These are phyloP conservation scores for Blastobotrys persicus DNA, from an alignment of 1,139 yeast genomes.

Conservation along the genomic window DNA sequence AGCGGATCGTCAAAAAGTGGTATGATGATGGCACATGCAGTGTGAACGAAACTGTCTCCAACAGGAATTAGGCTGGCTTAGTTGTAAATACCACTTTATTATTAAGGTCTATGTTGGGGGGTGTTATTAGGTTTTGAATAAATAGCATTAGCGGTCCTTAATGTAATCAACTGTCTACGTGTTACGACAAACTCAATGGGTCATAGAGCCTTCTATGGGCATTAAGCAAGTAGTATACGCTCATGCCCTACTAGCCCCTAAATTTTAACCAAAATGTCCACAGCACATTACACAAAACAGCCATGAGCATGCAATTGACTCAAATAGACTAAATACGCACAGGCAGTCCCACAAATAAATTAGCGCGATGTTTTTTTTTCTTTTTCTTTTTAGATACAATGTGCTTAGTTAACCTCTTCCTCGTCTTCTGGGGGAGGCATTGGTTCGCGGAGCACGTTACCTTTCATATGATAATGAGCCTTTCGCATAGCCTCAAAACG, in stretches of 20 bases:
- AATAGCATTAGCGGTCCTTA: no score
- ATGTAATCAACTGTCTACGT: no score
- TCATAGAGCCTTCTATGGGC: no score
- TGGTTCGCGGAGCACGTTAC: conserved; percentile 39
- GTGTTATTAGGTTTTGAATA: no score
- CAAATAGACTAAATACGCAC: no score
- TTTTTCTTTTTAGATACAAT: neutral
- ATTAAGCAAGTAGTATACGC: no score
- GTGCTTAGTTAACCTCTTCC: conserved; percentile 29
- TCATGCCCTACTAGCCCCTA: no score
- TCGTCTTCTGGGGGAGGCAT: conserved; percentile 30
- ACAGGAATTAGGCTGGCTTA: neutral
- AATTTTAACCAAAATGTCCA: no score
- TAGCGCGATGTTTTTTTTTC: neutral
- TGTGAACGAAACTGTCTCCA: conserved; percentile 33
- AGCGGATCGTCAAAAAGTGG: conserved; percentile 51
- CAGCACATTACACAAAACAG: no score
- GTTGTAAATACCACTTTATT: neutral
- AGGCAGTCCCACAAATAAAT: neutral
- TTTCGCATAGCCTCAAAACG: conserved; percentile 74
- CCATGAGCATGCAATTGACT: no score
- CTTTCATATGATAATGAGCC: conserved; percentile 73
- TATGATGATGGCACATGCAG: conserved; percentile 64
- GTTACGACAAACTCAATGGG: no score
- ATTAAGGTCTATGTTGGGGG: no score